A percentile compares a stretch with the other conserved stretches of the same genome.
phyloP scores from a whole-genome alignment of 1,284 basidiomycete genomes.

The Apiotrichum porosum region DNA sequence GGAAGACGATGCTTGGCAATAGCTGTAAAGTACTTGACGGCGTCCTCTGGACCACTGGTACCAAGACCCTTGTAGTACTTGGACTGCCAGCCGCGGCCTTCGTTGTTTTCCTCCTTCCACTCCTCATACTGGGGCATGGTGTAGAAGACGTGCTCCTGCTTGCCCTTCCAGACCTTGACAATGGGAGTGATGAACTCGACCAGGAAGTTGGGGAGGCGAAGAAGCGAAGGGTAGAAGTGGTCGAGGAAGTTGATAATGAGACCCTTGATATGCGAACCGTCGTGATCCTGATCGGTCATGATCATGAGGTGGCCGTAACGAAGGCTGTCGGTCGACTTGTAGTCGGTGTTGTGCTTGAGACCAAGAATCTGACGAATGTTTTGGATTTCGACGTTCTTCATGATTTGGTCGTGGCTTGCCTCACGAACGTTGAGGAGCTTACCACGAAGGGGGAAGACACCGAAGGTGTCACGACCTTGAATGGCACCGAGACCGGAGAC shows the following conservation, averaged over 20 bases:
- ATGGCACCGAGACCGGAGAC: conserved; percentile 92
- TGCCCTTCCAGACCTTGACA: conserved; percentile 82
- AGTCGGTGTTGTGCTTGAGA: conserved; percentile 88
- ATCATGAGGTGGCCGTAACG: conserved; percentile 98
- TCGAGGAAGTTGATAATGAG: conserved; percentile 97
- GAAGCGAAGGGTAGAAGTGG: conserved; percentile 91
- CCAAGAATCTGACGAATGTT: conserved; percentile 98
- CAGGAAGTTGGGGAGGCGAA: conserved; percentile 87
- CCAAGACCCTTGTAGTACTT: conserved; percentile 99
- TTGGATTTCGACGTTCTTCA: conserved; percentile 97
- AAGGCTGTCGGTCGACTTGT: conserved; percentile 65
- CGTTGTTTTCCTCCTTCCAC: conserved; percentile 78
- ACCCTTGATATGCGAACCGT: conserved; percentile 99
- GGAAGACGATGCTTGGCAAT: conserved; percentile 93
- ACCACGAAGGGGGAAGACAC: conserved; percentile 95
- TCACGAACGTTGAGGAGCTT: conserved; percentile 98
- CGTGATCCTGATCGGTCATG: conserved; percentile 99
- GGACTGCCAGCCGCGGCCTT: conserved; percentile 77
- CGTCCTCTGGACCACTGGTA: conserved; percentile 82
- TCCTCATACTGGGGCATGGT: conserved; percentile 95
- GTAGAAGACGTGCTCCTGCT: conserved; percentile 83
- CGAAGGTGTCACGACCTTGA: conserved; percentile 85
- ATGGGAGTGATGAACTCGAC: conserved; percentile 99
- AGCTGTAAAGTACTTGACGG: conserved; percentile 86
- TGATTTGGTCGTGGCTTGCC: conserved; percentile 89